phyloP scores from a whole-genome alignment of 257 asterid species.

The Linderniella brevidens region DNA sequence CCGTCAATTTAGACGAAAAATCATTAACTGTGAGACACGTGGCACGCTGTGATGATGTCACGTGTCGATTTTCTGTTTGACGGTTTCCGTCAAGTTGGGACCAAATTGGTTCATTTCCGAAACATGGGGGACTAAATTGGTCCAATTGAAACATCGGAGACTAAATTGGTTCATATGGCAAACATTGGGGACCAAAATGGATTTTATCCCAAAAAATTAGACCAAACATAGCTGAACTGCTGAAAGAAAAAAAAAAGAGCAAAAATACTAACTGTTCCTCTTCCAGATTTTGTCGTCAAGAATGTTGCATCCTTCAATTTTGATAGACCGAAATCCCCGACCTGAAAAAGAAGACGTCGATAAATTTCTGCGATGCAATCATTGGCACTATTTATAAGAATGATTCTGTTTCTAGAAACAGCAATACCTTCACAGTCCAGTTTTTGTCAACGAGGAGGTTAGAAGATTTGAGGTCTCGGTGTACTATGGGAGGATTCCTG shows the following conservation, averaged over 20 bases:
- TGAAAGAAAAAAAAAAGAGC: neutral
- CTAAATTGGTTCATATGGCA: no score
- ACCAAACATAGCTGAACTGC: no score
- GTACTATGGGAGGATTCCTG: conserved; percentile 67
- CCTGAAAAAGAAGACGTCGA: conserved; percentile 23
- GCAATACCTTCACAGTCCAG: conserved; percentile 60
- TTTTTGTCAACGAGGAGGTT: conserved; percentile 66
- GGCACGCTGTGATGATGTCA: no score
- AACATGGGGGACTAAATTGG: no score
- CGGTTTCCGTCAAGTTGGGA: no score
- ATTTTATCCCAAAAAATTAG: no score
- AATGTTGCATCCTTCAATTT: conserved; percentile 41
- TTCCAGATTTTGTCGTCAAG: conserved; percentile 43
- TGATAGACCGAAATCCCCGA: conserved; percentile 79
- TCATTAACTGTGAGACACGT: no score
- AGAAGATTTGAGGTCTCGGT: conserved; percentile 70
- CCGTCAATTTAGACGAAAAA: no score
- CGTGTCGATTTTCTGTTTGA: no score
- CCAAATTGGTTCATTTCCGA: no score
- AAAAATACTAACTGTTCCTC: conserved; percentile 51
- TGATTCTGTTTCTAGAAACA: conserved; percentile 1
- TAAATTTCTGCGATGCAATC: neutral
- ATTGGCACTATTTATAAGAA: neutral
- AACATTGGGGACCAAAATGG: no score
- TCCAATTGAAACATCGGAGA: no score